Base-by-base conservation (phyloP, 2,329 filamentous ascomycete genomes). In the Penicillium hordei region DNA sequence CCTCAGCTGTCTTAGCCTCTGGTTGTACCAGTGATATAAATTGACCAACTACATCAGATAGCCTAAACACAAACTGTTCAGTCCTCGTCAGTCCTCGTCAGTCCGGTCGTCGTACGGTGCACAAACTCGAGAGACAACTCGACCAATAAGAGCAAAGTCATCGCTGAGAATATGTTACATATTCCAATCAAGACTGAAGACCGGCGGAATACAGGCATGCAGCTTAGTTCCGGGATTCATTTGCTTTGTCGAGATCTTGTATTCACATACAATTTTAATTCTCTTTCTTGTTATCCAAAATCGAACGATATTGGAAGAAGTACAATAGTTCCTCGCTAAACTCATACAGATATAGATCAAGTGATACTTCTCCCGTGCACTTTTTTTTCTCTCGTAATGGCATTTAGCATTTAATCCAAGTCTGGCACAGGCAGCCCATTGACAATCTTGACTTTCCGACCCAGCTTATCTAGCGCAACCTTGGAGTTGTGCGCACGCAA, bases 401-500 rank as follows among this genome's bases (percentile, higher is more conserved):
- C 21, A 46, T 42, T 48, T n/a, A 23, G 8, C 13, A 46, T 42
- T 50, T 58, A 67, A 51, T 67, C 65, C 50, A 67, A 38, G 48
- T 67, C 65, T 3, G 65, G 65, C 25, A 67, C 42, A 31, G 65
- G 65, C 33, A 67, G 46, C 4, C 65, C 65, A 54, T 67, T 67
- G 12, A 90, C 83, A 58, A 94, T 80, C 79, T 87, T 90, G 75
- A 93, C 84, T 66, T 82, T 86, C 62, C 83, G 76, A 0, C 90
- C 90, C 60, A 91, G 71, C 64, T 83, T 82, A 70, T 83, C 78
- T 75, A 93, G 78, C 0, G 89, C 90, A 64, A 87, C 81, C 64
- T 82, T 78, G 1, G 89, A 89, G 66, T 87, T 83, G 69, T 84
- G 76, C 67, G 90, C 86, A 53, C 88, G 82, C 72, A 94, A 71